Evolutionary conservation across 2,329 filamentous ascomycete species (phyloP).

Genomic region (Bipolaris bicolor): DNA sequence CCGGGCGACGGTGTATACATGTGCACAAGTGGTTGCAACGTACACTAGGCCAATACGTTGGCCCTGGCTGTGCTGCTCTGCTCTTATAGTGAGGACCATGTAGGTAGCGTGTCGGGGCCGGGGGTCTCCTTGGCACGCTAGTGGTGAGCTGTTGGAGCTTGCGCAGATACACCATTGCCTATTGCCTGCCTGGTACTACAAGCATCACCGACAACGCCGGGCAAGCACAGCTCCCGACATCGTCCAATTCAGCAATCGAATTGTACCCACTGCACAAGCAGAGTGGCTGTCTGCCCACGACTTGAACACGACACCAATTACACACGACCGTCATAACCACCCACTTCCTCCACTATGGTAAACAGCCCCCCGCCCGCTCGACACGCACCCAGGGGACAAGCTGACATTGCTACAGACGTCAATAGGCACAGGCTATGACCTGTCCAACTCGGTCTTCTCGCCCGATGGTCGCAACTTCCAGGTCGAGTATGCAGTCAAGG

Average conservation of each 20-base stretch:
- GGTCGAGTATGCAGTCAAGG: constrained; percentile 97
- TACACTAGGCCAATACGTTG: too few relatives aligned
- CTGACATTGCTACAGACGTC: constrained; percentile 72
- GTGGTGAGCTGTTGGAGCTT: constrained; percentile 27
- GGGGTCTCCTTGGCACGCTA: constrained; percentile 24
- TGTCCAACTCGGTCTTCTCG: constrained; percentile 99
- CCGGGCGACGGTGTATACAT: too few relatives aligned
- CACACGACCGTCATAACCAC: neutral
- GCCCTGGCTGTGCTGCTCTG: too few relatives aligned
- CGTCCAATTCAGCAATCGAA: neutral
- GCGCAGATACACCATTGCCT: constrained; percentile 44
- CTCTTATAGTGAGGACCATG: too few relatives aligned
- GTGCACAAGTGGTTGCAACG: too few relatives aligned
- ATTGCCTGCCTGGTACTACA: too few relatives aligned
- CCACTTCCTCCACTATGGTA: constrained; percentile 36
- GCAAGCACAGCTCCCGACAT: constrained; percentile 8
- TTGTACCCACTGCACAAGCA: neutral
- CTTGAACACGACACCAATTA: neutral
- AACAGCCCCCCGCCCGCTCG: constrained; percentile 15
- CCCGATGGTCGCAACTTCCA: constrained; percentile 98
- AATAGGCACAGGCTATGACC: constrained; percentile 99
- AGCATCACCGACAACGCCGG: constrained; percentile 28
- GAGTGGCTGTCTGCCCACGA: neutral
- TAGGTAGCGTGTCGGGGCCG: neutral
- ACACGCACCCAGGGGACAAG: constrained; percentile 6